Percentiles rank a stretch among this genome's conserved stretches.
phyloP scores from a whole-genome alignment of 768 basidiomycete species.

The Lentinula raphanica region DNA sequence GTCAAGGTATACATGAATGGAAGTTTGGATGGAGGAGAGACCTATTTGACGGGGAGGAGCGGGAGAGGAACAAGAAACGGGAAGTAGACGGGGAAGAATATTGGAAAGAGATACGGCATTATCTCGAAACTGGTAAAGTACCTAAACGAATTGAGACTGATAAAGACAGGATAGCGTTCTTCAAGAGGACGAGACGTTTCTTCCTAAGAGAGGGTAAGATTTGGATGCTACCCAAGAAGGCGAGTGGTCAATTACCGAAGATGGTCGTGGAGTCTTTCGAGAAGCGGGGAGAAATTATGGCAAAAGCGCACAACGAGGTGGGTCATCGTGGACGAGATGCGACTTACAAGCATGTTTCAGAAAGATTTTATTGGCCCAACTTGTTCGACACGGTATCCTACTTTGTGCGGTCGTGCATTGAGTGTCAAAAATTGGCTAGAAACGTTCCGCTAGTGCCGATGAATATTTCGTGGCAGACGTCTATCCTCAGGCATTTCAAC shows the following conservation, averaged over 20 bases:
- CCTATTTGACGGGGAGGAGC: no score
- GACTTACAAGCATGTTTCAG: conserved; percentile 9
- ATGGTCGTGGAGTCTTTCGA: conserved; percentile 17
- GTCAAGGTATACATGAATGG: no score
- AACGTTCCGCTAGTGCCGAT: conserved; percentile 17
- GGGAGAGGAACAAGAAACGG: no score
- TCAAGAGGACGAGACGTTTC: no score
- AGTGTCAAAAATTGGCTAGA: conserved; percentile 23
- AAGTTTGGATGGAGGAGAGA: no score
- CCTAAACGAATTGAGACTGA: no score
- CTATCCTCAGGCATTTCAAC: conserved; percentile 21
- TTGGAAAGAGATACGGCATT: no score
- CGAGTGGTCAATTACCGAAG: conserved; percentile 10
- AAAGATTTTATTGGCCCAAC: conserved; percentile 31
- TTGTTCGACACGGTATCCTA: conserved; percentile 23
- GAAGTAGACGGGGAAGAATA: no score
- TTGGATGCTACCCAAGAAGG: conserved; percentile 11
- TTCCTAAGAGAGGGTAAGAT: conserved; percentile 15
- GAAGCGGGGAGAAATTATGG: conserved; percentile 14
- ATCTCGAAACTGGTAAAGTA: no score
- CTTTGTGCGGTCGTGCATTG: conserved; percentile 26
- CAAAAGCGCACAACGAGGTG: conserved; percentile 18
- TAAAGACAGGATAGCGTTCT: no score
- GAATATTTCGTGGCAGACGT: conserved; percentile 12
- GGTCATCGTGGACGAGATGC: conserved; percentile 27